Evolutionary conservation across 805 yeast genomes (phyloP).

Genomic region (Ascoidea tarda): DNA sequence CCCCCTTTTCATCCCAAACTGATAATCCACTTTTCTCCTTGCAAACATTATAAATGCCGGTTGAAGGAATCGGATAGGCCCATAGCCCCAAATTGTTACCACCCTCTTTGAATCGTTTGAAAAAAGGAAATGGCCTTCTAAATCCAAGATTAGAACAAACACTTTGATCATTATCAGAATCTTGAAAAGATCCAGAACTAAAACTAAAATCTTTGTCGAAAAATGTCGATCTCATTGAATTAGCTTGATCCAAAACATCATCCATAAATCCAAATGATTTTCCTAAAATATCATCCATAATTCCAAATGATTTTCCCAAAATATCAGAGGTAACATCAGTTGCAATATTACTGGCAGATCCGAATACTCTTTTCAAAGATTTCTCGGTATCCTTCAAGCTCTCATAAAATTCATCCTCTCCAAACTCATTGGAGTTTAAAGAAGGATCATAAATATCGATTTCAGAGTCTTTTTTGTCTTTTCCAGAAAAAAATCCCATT

Average conservation of each 20-base stretch:
- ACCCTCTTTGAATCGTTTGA: conserved; percentile 7
- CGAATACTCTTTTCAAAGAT: conserved; percentile 3
- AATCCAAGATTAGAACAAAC: background rate
- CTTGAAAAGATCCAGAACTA: background rate
- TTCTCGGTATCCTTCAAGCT: conserved; percentile 7
- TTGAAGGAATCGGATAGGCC: conserved; percentile 45
- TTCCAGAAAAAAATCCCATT: background rate
- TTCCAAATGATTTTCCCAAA: background rate
- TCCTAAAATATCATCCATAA: no score
- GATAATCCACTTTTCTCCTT: conserved; percentile 49
- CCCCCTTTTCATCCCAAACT: conserved; percentile 71
- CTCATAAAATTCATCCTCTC: conserved; percentile 2
- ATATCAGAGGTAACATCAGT: conserved; percentile 5
- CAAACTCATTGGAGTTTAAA: background rate
- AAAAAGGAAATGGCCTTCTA: background rate
- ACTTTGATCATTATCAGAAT: background rate
- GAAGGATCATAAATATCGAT: background rate
- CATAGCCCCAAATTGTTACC: conserved; percentile 23
- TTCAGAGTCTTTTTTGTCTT: background rate
- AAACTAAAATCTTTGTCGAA: background rate
- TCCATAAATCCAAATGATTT: background rate
- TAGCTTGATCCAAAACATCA: background rate
- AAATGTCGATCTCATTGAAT: background rate
- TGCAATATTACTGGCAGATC: conserved; percentile 6
- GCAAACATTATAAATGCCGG: conserved; percentile 49